These are phyloP conservation scores for Aspergillus ochraceoroseus DNA, from an alignment of 2,329 filamentous ascomycete species.

Conservation along the genomic window DNA sequence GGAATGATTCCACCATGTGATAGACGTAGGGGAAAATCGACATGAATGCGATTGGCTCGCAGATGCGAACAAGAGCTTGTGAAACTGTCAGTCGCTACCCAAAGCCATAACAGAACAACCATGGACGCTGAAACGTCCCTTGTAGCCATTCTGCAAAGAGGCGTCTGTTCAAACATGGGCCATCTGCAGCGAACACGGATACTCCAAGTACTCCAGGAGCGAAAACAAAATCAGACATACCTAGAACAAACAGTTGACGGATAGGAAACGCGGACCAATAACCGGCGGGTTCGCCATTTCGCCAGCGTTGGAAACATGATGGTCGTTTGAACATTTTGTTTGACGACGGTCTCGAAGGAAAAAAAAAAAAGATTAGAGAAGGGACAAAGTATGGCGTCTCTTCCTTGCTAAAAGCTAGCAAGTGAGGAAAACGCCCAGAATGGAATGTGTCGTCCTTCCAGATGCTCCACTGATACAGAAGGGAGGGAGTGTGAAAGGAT, in stretches of 20 bases:
- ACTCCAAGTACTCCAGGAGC: too few relatives aligned
- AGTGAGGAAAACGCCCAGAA: slow-evolving; percentile 17
- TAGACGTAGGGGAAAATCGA: slow-evolving; percentile 98
- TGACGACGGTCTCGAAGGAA: slow-evolving; percentile 4
- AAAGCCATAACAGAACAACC: slow-evolving; percentile 2
- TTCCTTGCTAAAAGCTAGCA: slow-evolving; percentile 20
- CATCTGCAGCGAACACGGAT: too few relatives aligned
- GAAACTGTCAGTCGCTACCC: slow-evolving; percentile 19
- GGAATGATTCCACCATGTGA: slow-evolving; percentile 92
- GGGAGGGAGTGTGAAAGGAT: slow-evolving; percentile 32
- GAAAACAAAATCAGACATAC: slow-evolving; percentile 36
- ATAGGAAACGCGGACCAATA: slow-evolving; percentile 51
- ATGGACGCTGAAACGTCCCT: too few relatives aligned
- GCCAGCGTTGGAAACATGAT: slow-evolving; percentile 32
- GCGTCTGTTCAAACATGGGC: too few relatives aligned
- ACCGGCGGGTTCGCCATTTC: slow-evolving; percentile 27
- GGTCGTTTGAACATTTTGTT: slow-evolving; percentile 34
- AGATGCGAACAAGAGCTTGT: slow-evolving; percentile 84
- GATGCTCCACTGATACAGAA: slow-evolving; percentile 29
- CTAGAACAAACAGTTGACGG: slow-evolving; percentile 51
- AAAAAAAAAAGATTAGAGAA: too few relatives aligned
- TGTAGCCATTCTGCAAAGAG: too few relatives aligned
- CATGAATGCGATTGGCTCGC: slow-evolving; percentile 99
- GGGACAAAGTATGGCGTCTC: slow-evolving; percentile 11
- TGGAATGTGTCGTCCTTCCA: slow-evolving; percentile 26